Conservation (phyloP, 345 rosid genomes). For the Acer yangbiense region DNA sequence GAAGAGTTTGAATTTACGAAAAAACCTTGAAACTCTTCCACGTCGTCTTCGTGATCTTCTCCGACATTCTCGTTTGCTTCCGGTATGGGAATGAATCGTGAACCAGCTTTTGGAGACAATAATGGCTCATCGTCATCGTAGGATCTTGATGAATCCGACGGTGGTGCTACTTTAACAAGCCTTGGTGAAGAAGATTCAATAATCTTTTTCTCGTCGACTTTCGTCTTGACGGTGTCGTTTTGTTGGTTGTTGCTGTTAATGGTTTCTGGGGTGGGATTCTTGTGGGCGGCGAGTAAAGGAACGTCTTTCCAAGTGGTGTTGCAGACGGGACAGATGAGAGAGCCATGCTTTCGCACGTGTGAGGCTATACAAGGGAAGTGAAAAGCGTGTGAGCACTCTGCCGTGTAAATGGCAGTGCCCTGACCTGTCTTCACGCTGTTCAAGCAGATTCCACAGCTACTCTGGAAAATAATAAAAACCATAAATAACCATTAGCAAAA, state of each 20-base stretch:
- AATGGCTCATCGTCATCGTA: slow-evolving; percentile 92
- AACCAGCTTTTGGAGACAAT: slow-evolving; percentile 45
- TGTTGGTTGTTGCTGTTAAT: background rate
- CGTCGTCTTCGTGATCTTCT: slow-evolving; percentile 37
- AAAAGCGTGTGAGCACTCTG: slow-evolving; percentile 80
- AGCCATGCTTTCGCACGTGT: slow-evolving; percentile 55
- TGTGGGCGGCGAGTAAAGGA: slow-evolving; percentile 54
- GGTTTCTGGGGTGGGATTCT: slow-evolving; percentile 7
- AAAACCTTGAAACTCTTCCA: slow-evolving; percentile 76
- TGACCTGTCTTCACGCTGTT: slow-evolving; percentile 78
- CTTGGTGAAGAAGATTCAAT: slow-evolving; percentile 46
- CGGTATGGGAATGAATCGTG: slow-evolving; percentile 59
- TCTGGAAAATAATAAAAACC: slow-evolving; percentile 37
- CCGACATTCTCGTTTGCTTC: slow-evolving; percentile 63
- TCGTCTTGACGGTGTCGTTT: slow-evolving; percentile 27
- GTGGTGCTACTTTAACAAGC: slow-evolving; percentile 14
- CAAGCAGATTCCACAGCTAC: slow-evolving; percentile 74
- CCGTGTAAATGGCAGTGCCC: slow-evolving; percentile 82
- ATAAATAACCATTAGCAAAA: background rate
- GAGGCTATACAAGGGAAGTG: slow-evolving; percentile 81
- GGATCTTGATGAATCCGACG: slow-evolving; percentile 38
- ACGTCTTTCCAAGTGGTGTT: slow-evolving; percentile 68
- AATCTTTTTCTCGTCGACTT: slow-evolving; percentile 36
- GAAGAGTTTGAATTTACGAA: slow-evolving; percentile 54
- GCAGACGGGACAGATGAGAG: slow-evolving; percentile 80